phyloP scores from a whole-genome alignment of 129 eudicot genomes.

The Pittosporum tobira region DNA sequence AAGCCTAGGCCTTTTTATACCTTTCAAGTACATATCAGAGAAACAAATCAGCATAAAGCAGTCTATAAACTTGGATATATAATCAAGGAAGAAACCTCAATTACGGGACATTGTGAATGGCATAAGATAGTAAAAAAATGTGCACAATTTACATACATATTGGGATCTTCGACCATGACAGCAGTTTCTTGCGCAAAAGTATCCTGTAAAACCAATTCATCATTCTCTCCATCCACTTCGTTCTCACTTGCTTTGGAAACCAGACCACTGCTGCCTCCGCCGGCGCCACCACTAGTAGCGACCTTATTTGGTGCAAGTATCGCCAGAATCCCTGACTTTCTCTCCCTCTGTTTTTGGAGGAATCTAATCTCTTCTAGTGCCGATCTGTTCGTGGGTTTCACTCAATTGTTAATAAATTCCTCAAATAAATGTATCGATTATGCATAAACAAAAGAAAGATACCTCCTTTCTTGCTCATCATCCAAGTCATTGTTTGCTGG shows the following conservation, averaged over 20 bases:
- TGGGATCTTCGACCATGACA: conserved; percentile 96
- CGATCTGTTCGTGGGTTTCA: conserved; percentile 30
- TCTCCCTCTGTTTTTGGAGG: conserved; percentile 84
- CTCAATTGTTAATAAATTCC: neutral
- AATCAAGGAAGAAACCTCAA: neutral
- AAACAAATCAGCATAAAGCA: too few relatives aligned
- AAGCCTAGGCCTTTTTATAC: too few relatives aligned
- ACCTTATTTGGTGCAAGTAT: conserved; percentile 29
- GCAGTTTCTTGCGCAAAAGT: conserved; percentile 99
- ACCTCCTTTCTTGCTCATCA: conserved; percentile 62
- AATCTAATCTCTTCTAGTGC: conserved; percentile 87
- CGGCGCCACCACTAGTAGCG: conserved; percentile 12
- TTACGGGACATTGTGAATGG: too few relatives aligned
- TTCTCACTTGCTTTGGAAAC: conserved; percentile 44
- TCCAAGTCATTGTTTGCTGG: conserved; percentile 18
- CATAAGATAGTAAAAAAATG: too few relatives aligned
- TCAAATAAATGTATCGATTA: too few relatives aligned
- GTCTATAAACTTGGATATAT: neutral
- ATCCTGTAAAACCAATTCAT: conserved; percentile 94
- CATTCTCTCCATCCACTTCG: conserved; percentile 83
- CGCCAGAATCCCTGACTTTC: conserved; percentile 75
- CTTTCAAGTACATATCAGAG: too few relatives aligned
- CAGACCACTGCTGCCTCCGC: conserved; percentile 24
- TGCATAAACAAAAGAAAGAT: conserved; percentile 3
- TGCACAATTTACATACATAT: conserved; percentile 41